These are phyloP conservation scores for Leishmania amazonensis DNA, from an alignment of 208 protist species.

Conservation along the genomic window DNA sequence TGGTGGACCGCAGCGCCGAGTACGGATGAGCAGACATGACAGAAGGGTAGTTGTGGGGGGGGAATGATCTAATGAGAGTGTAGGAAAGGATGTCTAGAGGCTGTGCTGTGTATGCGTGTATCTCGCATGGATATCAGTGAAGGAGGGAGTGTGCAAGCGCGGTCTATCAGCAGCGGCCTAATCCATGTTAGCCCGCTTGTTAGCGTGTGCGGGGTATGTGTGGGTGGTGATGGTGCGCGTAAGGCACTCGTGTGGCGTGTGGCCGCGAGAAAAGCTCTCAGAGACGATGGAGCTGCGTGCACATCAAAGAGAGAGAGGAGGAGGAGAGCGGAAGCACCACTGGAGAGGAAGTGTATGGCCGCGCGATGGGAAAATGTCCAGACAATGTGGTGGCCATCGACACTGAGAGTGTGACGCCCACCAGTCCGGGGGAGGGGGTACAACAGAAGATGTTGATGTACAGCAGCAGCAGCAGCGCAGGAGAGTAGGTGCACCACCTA, in stretches of 20 bases:
- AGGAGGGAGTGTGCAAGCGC: neutral
- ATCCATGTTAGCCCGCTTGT: neutral
- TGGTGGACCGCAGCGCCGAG: constrained; percentile 49
- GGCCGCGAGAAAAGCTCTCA: neutral
- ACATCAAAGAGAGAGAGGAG: neutral
- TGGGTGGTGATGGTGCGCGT: neutral
- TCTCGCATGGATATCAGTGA: neutral
- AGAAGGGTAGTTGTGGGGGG: too few species aligned
- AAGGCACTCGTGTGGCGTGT: neutral
- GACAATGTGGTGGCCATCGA: neutral
- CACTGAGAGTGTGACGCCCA: neutral
- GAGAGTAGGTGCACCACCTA: neutral
- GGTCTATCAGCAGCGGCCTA: neutral
- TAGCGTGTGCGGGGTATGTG: neutral
- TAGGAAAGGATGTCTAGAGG: neutral
- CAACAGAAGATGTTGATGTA: neutral
- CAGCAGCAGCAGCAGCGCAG: neutral
- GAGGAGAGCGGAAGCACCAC: neutral
- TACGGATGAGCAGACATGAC: constrained; percentile 36
- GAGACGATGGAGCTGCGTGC: neutral
- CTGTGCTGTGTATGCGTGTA: neutral
- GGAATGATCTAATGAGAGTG: neutral
- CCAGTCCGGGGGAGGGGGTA: too few species aligned
- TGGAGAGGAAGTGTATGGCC: neutral
- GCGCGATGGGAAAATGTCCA: neutral